Base-by-base conservation (phyloP, 2,329 filamentous ascomycete genomes). In the Sclerotinia trifoliorum region DNA sequence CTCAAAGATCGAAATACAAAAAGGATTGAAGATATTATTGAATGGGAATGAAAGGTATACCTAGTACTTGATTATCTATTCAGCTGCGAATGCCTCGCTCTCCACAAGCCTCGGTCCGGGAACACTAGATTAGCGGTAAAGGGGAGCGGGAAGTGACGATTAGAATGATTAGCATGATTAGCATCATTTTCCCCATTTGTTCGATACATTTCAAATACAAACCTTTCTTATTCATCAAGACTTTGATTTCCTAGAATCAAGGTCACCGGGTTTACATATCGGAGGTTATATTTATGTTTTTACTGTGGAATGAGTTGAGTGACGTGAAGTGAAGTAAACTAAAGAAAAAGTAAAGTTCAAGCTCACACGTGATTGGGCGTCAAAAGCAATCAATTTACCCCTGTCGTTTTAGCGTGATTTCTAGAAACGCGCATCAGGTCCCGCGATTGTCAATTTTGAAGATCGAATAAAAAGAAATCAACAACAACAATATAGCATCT, bases 51-150 rank as follows among this genome's bases (percentile, higher is more conserved):
- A 61, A 39, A n/a, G 44, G 49, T 29, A 51, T 51, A 49, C 39
- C 10, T 13, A 13, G 39, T 39, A 3, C 17, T 21, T 60, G 35
- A 29, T 8, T 46, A 26, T 26, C 15, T 46, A 26, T 19, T 15
- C 48, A 64, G 26, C 6, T 21, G 44, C 32, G 10, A 19, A 19
- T 35, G 29, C 13, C 19, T 55, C 56, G 24, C 24, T 55, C 26
- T 26, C 32, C 17, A 64, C 15, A 54, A 64, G 48, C 61, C 61
- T 64, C 61, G 61, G 61, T 19, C n/a, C 29, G 61, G 48, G n/a
- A 42, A 54, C 6, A 6, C 32, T 54, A 54, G 61, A n/a, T 64
- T 39, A 54, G 48, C 19, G 49, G 49, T 21, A 64, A 64, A 49
- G 44, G 58, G 42, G 44, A 35, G 58, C 11, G 44, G 44, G 26